These are phyloP conservation scores for Primulina eburnea DNA, from an alignment of 257 asterid species.

Conservation along the genomic window DNA sequence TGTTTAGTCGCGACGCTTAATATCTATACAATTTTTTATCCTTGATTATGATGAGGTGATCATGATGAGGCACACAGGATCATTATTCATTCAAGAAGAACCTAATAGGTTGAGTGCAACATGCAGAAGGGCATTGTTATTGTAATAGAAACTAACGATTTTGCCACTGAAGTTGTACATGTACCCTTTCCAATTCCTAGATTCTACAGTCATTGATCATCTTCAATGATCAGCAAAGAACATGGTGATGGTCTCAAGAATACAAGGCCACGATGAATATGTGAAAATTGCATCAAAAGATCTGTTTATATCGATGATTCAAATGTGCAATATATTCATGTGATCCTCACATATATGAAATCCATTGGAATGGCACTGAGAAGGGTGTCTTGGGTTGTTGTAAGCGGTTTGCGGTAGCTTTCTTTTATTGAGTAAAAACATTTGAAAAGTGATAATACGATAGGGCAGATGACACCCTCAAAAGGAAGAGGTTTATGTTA, in stretches of 20 bases:
- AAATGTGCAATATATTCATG: background rate
- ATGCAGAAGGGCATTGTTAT: background rate
- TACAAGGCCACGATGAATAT: background rate
- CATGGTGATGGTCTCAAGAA: background rate
- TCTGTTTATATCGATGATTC: background rate
- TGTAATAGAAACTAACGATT: too few species aligned
- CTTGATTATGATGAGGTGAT: background rate
- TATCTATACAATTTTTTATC: background rate
- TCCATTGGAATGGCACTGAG: background rate
- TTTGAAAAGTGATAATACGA: too few species aligned
- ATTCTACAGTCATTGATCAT: background rate
- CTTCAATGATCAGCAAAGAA: background rate
- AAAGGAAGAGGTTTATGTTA: too few species aligned
- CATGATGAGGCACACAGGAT: background rate
- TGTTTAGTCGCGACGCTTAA: background rate
- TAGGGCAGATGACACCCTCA: too few species aligned
- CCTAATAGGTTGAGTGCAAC: background rate
- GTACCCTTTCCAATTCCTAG: background rate
- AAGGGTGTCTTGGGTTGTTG: too few species aligned
- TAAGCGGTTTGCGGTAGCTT: too few species aligned
- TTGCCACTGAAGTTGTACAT: background rate
- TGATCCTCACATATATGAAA: background rate
- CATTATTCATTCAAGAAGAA: background rate
- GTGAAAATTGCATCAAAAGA: conserved; percentile 15
- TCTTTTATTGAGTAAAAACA: too few species aligned